Evolutionary conservation across 257 asterid species (phyloP), one percentile per base, ranked within the genome.

Genomic region (Lantana camara): DNA sequence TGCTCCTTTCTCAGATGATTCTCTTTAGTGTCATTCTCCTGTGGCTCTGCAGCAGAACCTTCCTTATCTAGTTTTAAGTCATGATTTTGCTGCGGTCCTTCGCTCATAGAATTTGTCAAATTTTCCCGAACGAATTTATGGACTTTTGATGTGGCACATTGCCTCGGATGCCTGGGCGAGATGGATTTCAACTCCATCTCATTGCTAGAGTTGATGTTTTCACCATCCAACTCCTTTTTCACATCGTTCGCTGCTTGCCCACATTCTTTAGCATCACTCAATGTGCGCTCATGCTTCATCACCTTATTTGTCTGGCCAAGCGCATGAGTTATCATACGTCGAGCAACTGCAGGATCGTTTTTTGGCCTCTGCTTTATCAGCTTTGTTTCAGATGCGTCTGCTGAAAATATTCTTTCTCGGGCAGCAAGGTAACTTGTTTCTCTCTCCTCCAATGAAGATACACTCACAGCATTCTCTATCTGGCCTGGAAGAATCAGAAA

Each of bases 241-340:
- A 46, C 59, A 73, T 72, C 76, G 44, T 70, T 69, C 30, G 48
- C 64, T 47, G 55, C 24, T 9, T 17, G 72, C 67, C 30, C 74
- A 55, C 13, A 20, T 56, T 72, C 77, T 61, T 67, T 58, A 19
- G 64, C 44, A 69, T 70, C 58, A 44, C 62, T 65, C 20, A 44
- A 58, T 34, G 57, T 45, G 58, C 35, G 52, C 61, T 80, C 86
- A 35, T 75, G 71, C 57, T 55, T 68, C 13, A 67, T 37, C 46
- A 64, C 82, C 73, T 82, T 79, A 50, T 73, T 79, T 66, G 78
- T 61, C 74, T 82, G 85, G 60, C 98, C 98, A 61, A 92, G 97
- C 23, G 98, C 98, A 79, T 68, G 98, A 22, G 84, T 82, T 72
- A 92, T 92, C 98, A 92, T 89, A 57, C 98, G 96, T 13, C 81